Conservation (phyloP, 139 green algal genomes). For the Chlorella ohadii region DNA sequence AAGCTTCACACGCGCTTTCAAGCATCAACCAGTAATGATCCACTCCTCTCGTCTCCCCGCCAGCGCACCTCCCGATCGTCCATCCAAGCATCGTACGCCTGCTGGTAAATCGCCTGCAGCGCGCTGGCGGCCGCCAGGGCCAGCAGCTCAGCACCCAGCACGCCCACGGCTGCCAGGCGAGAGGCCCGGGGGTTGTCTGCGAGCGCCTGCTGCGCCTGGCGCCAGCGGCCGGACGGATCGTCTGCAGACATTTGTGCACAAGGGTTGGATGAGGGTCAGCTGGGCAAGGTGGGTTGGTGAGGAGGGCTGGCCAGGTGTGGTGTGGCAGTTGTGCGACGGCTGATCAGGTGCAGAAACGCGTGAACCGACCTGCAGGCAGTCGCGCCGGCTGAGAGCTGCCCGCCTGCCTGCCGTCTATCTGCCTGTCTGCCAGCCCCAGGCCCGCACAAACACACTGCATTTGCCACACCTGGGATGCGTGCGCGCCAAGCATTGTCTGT, state of each 20-base stretch:
- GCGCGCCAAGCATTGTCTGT: slow-evolving; percentile 22
- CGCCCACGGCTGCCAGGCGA: slow-evolving; percentile 1
- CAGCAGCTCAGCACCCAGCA: slow-evolving; percentile 15
- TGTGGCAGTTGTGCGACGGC: too few relatives aligned
- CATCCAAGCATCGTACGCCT: slow-evolving; percentile 10
- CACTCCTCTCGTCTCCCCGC: too few relatives aligned
- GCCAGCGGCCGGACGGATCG: slow-evolving; percentile 21
- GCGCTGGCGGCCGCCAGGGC: slow-evolving; percentile 25
- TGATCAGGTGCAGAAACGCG: too few relatives aligned
- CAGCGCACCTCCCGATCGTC: slow-evolving; percentile 1
- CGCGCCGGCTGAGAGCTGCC: too few relatives aligned
- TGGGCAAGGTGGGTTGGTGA: background rate
- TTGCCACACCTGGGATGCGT: slow-evolving; percentile 13
- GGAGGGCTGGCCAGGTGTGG: background rate
- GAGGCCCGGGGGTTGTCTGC: background rate
- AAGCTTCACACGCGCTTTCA: slow-evolving; percentile 20
- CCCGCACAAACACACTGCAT: too few relatives aligned
- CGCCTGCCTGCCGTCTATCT: too few relatives aligned
- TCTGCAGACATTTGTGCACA: too few relatives aligned
- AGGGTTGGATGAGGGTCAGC: background rate
- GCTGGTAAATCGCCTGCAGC: slow-evolving; percentile 22
- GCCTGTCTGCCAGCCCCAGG: too few relatives aligned
- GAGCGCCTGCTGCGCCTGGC: background rate
- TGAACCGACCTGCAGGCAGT: too few relatives aligned
- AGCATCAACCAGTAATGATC: too few relatives aligned